A percentile compares a stretch with the other conserved stretches of the same genome.
phyloP scores from a whole-genome alignment of 371 early-diverging fungal species.

The Mucor sp. region DNA sequence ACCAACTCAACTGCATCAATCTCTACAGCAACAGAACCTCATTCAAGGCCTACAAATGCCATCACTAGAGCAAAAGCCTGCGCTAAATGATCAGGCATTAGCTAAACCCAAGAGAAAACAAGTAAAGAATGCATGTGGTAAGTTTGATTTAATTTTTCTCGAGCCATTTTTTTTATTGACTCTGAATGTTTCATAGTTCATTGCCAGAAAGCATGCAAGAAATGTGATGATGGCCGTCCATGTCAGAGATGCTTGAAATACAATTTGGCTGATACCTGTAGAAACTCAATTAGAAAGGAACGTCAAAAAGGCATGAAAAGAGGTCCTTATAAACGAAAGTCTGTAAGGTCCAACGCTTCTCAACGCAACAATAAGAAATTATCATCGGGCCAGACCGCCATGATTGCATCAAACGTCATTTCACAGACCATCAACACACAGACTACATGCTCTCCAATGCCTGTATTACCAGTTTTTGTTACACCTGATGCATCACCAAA shows the following conservation, averaged over 20 bases:
- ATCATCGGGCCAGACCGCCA: not conserved
- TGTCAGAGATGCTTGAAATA: conserved; percentile 61
- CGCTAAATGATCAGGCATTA: not conserved
- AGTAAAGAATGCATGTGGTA: conserved; percentile 37
- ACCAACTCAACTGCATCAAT: not conserved
- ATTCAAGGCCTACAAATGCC: not conserved
- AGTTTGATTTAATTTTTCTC: not conserved
- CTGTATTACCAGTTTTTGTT: not conserved
- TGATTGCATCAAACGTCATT: not conserved
- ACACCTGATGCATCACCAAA: not conserved
- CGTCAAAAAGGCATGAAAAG: conserved; percentile 57
- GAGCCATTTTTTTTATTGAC: not conserved
- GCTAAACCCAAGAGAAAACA: conserved; percentile 34
- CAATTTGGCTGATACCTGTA: conserved; percentile 53
- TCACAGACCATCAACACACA: not conserved
- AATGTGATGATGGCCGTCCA: conserved; percentile 59
- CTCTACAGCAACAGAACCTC: not conserved
- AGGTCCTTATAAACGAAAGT: conserved; percentile 37
- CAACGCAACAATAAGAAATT: not conserved
- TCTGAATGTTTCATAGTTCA: conserved; percentile 22
- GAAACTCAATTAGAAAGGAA: conserved; percentile 56
- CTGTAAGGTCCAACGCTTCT: no score
- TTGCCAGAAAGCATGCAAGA: conserved; percentile 60
- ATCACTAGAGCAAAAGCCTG: not conserved
- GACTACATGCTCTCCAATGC: not conserved